Conservation (phyloP, 495 filamentous ascomycete genomes). For the Lophium mytilinum region DNA sequence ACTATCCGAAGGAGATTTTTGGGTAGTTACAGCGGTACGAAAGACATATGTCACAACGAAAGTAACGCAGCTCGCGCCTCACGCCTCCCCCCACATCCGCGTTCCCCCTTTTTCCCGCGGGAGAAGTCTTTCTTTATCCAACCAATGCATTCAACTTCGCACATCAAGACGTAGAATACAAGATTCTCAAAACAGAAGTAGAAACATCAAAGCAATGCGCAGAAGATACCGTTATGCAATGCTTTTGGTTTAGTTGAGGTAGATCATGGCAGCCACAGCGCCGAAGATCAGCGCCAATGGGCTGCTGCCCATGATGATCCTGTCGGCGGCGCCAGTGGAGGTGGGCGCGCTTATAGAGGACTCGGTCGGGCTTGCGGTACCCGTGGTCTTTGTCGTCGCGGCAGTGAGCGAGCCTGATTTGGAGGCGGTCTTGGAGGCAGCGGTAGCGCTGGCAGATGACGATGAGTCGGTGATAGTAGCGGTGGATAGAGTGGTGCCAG, state of each 20-base stretch:
- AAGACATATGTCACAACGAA: no score
- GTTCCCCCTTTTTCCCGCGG: no score
- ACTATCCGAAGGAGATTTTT: no score
- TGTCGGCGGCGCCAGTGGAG: conserved; percentile 16
- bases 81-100: no score
- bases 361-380: background rate
- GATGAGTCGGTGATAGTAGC: background rate
- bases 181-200: background rate
- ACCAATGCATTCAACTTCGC: no score
- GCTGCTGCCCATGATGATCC: conserved; percentile 18
- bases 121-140: no score
- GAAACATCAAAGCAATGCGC: background rate
- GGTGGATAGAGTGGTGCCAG: conserved; percentile 6
- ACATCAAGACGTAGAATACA: no score
- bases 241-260: conserved; percentile 23
- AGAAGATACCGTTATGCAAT: background rate
- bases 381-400: background rate
- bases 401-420: background rate
- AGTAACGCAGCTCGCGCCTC: no score
- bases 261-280: conserved; percentile 32
- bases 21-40: no score
- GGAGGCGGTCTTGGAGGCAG: background rate
- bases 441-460: conserved; percentile 3
- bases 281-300: conserved; percentile 31
- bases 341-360: conserved; percentile 7